A percentile compares a stretch with the other conserved stretches of the same genome.
These are phyloP conservation scores for Exophiala bonariae DNA, from an alignment of 2,329 filamentous ascomycete species.

Conservation along the genomic window DNA sequence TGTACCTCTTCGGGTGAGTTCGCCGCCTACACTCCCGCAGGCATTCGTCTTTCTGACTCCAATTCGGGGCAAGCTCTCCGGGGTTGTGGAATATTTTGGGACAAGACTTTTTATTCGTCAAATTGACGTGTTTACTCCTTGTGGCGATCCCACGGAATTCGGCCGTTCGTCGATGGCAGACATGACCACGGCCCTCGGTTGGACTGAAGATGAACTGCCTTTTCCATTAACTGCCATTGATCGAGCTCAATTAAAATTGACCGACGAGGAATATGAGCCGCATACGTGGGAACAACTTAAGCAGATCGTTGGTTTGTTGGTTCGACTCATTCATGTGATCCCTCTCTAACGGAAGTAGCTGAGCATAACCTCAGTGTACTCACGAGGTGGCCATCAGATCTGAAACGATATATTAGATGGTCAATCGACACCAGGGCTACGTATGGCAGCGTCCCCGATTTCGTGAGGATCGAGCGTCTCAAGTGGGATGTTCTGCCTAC, in stretches of 20 bases:
- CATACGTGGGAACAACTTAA: conserved; percentile 55
- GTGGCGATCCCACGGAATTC: neutral
- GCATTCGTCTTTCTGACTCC: conserved; percentile 6
- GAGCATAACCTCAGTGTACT: conserved; percentile 56
- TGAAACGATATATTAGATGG: conserved; percentile 62
- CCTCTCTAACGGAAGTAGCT: conserved; percentile 29
- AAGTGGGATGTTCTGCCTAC: conserved; percentile 44
- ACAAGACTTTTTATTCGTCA: too few species aligned
- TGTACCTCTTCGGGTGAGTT: too few species aligned
- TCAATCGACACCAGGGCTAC: conserved; percentile 52
- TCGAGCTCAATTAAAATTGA: conserved; percentile 49
- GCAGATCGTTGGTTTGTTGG: conserved; percentile 50
- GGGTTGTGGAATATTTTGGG: too few species aligned
- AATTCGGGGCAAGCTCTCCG: too few species aligned
- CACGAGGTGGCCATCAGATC: conserved; percentile 59
- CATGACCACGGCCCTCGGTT: neutral
- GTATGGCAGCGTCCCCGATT: conserved; percentile 58
- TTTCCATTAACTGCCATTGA: conserved; percentile 54
- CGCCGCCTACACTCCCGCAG: conserved; percentile 1
- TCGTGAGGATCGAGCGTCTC: conserved; percentile 56
- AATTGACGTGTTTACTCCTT: too few species aligned
- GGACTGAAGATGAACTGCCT: conserved; percentile 29
- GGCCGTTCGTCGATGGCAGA: too few species aligned
- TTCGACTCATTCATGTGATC: conserved; percentile 3
- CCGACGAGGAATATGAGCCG: conserved; percentile 52